These are phyloP conservation scores for Immersiporthe knoxdaviesiana DNA, from an alignment of 2,329 filamentous ascomycete genomes.

Conservation along the genomic window DNA sequence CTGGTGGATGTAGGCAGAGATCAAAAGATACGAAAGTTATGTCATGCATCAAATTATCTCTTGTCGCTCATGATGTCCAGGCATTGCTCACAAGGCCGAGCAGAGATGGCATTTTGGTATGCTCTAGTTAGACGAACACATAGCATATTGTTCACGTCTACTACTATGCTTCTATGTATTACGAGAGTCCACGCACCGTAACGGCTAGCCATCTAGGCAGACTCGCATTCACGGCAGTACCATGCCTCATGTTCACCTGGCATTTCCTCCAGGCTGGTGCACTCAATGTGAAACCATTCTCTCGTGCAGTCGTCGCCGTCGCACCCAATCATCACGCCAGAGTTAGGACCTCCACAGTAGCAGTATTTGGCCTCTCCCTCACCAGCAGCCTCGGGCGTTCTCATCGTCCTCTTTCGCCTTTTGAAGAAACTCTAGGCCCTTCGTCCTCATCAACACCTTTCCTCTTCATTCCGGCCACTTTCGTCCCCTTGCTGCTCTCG, in stretches of 20 bases:
- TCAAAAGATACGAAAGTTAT: background rate
- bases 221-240: slow-evolving; percentile 10
- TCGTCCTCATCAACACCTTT: background rate
- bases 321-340: slow-evolving; percentile 22
- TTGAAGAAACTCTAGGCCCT: background rate
- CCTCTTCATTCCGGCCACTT: background rate
- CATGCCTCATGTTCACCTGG: slow-evolving; percentile 14
- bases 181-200: background rate
- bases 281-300: slow-evolving; percentile 19
- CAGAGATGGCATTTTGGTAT: too few species aligned
- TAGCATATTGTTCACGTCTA: too few species aligned
- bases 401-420: background rate
- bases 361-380: slow-evolving; percentile 3
- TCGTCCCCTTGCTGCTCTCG: background rate
- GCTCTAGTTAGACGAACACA: too few species aligned
- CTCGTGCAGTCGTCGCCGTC: slow-evolving; percentile 11
- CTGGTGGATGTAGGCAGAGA: background rate
- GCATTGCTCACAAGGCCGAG: too few species aligned
- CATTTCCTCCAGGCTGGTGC: slow-evolving; percentile 8
- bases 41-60: background rate
- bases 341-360: slow-evolving; percentile 12
- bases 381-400: background rate
- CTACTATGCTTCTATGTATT: background rate
- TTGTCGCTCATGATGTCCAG: too few species aligned
- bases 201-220: slow-evolving; percentile 20